Evolutionary conservation across 352 stramenopile genomes (phyloP).

Genomic region (Pelagophyceae sp.): DNA sequence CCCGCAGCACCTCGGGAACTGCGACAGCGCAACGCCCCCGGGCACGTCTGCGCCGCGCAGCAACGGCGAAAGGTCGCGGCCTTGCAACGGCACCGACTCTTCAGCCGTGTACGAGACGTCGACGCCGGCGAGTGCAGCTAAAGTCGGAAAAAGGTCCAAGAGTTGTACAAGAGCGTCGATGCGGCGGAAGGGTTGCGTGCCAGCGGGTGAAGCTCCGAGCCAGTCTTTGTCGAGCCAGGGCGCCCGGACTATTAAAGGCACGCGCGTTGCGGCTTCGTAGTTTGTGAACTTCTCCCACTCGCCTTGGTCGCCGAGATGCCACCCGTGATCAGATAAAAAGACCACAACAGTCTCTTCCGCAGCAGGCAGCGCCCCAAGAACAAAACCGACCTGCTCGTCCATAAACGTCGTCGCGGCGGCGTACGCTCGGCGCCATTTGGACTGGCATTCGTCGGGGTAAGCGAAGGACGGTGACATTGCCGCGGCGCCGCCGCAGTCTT

Average conservation of each 20-base stretch:
- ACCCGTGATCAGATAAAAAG: conserved; percentile 25
- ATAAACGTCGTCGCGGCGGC: conserved; percentile 17
- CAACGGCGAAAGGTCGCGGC: neutral
- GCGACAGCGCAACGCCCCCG: neutral
- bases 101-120: neutral
- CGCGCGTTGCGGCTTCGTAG: conserved; percentile 21
- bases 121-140: conserved; percentile 21
- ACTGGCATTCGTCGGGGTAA: neutral
- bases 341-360: conserved; percentile 20
- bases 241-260: conserved; percentile 23
- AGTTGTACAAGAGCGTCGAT: conserved; percentile 20
- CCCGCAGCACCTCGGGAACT: conserved; percentile 5
- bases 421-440: conserved; percentile 4
- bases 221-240: no score
- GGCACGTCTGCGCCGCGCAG: neutral
- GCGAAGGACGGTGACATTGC: neutral
- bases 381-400: conserved; percentile 19
- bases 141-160: conserved; percentile 25
- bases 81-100: conserved; percentile 2
- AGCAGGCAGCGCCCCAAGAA: neutral
- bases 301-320: conserved; percentile 27
- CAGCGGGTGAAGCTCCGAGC: no score
- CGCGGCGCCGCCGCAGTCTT: neutral
- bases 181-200: neutral
- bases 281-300: conserved; percentile 30